Base-by-base conservation (phyloP, 1,284 basidiomycete genomes). In the Heimioporus punctisporus region DNA sequence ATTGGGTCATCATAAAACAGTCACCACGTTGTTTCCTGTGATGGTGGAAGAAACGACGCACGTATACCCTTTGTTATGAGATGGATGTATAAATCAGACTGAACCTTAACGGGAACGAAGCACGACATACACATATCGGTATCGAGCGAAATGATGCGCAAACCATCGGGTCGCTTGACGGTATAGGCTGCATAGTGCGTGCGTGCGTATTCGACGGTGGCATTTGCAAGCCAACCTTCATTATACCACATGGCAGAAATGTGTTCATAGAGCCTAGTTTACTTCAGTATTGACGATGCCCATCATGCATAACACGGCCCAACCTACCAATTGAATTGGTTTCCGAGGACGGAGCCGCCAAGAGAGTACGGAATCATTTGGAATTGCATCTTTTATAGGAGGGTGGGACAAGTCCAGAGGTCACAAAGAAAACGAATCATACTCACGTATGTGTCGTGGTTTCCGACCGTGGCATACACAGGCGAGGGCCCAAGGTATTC, bases 71-170 rank as follows among this genome's bases (percentile, higher is more conserved):
- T 37, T 23, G 27, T 31, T 15, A 27, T 30, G n/a, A 15, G 31
- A 34, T 12, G 31, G 17, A 34, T 17, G 31, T 34, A n/a, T n/a
- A n/a, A n/a, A n/a, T n/a, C n/a, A n/a, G n/a, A n/a, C n/a, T n/a
- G n/a, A n/a, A n/a, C n/a, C n/a, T n/a, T n/a, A n/a, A 39, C 25
- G 17, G 52, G 25, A 45, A 5, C 37, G 40, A 3, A 14, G 26
- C 19, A 25, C 8, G 12, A 60, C 64, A 46, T 66, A 86, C 85
- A 90, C 55, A 90, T 68, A 68, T 92, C 83, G 8, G 88, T 92
- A 63, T 93, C 92, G 48, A 93, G 70, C 12, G 88, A 84, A 54
- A 93, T 89, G 49, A 93, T 74, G 19, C 88, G 77, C 37, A 93
- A 72, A 1, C 89, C 89, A 53, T 90, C 83, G 2, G 71, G 64